Base-by-base conservation (phyloP, 2,329 filamentous ascomycete genomes). In the Arthrobotrys iridis region DNA sequence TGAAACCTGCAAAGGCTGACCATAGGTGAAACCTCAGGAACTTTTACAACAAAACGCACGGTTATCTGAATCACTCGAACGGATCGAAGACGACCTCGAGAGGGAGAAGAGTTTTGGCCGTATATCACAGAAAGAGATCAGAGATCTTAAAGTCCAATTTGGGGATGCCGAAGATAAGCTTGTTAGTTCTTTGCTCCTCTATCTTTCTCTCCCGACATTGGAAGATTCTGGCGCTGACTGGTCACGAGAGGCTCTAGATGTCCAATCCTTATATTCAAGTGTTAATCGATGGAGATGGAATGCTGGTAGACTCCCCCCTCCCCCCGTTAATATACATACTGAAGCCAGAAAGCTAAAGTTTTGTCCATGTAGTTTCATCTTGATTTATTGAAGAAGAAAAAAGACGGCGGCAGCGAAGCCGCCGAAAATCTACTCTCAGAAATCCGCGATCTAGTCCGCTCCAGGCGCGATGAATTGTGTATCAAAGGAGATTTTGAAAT, bases 221-320 rank as follows among this genome's bases (percentile, higher is more conserved):
- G 37, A 35, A 35, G 41, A 13, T 18, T 20, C 6, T 15, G 22
- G 18, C 5, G 55, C 63, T 75, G 46, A 68, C 30, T 48, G 28
- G 10, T n/a, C n/a, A n/a, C n/a, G n/a, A n/a, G n/a, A 2, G n/a
- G 10, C 18, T 40, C 7, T 63, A 75, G 71, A 75, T 64, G 46
- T 68, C 71, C 40, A 58, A 88, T 80, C 84, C 86, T 41, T 90
- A 90, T 80, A 83, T 89, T 78, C 81, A 87, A 77, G 84, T 89
- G 40, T 80, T 89, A 77, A 86, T 90, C 78, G 88, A 90, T 80
- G 88, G 88, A 37, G 86, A 90, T 80, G 87, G 87, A 46, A 83
- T 89, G 71, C 82, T 89, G 80, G 88, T 89, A 79, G 80, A 84
- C 78, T 63, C 79, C 79, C 58, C 37, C 58, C 45, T 66, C 43